Conservation (phyloP, 2,329 filamentous ascomycete species). For the Arachnopeziza araneosa region DNA sequence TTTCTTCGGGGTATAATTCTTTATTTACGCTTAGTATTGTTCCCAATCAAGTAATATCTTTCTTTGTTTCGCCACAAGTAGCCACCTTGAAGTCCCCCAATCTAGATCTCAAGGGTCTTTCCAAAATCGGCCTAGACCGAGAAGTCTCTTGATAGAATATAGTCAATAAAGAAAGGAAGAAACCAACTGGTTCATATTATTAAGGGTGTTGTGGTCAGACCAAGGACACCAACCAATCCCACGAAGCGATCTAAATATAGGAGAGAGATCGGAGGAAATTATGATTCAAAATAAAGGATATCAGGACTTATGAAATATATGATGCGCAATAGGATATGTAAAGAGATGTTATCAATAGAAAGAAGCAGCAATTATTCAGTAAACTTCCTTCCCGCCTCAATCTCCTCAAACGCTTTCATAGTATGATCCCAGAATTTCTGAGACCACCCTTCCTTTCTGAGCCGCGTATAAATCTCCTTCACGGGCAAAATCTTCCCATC, state of each 20-base stretch:
- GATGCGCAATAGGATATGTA: not conserved
- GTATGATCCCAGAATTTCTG: not conserved
- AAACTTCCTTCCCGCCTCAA: not conserved
- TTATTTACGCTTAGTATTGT: not conserved
- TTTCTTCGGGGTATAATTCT: not conserved
- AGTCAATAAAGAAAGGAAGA: too few relatives aligned
- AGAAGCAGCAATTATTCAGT: not conserved
- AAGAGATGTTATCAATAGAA: not conserved
- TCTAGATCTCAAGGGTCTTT: too few relatives aligned
- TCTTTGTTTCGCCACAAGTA: not conserved
- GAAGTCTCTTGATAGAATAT: too few relatives aligned
- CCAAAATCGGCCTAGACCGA: too few relatives aligned
- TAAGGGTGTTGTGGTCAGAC: too few relatives aligned
- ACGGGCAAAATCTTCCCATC: not conserved
- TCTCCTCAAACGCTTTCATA: not conserved
- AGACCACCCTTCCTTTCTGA: not conserved
- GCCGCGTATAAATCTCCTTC: not conserved
- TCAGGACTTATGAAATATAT: not conserved
- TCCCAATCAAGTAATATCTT: not conserved
- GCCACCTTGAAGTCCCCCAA: too few relatives aligned
- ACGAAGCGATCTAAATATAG: too few relatives aligned
- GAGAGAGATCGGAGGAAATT: too few relatives aligned
- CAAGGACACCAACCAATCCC: too few relatives aligned
- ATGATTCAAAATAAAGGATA: not conserved
- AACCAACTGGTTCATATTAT: too few relatives aligned